phyloP scores from a whole-genome alignment of 2,329 filamentous ascomycete species.

The Calonectria hawksworthii region DNA sequence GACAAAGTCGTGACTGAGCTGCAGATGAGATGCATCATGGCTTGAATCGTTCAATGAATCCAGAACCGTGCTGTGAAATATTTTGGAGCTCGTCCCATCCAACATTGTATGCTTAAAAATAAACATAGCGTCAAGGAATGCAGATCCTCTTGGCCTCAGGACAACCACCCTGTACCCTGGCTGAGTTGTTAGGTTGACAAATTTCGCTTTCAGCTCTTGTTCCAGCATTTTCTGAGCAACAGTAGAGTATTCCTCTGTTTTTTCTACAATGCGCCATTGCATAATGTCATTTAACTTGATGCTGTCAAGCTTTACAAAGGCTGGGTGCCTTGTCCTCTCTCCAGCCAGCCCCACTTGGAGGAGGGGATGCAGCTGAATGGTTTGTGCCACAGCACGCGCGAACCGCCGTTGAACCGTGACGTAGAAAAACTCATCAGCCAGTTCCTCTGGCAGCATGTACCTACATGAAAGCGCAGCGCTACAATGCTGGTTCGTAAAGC shows the following conservation, averaged over 20 bases:
- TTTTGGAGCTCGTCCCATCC: neutral
- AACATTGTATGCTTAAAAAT: neutral
- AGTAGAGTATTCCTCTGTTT: too few relatives aligned
- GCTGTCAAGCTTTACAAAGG: neutral
- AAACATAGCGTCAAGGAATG: neutral
- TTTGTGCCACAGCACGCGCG: neutral
- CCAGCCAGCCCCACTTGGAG: neutral
- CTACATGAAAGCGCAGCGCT: neutral
- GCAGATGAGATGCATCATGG: neutral
- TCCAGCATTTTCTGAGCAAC: too few relatives aligned
- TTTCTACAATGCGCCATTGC: neutral
- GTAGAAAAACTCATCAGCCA: neutral
- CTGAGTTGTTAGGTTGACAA: too few relatives aligned
- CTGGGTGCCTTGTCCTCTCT: neutral
- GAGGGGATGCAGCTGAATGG: neutral
- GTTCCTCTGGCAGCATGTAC: neutral
- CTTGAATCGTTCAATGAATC: neutral
- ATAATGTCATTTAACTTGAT: neutral
- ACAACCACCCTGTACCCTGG: too few relatives aligned
- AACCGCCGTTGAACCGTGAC: neutral
- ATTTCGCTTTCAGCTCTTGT: too few relatives aligned
- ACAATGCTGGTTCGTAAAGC: neutral
- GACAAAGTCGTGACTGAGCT: neutral
- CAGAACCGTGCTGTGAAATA: neutral
- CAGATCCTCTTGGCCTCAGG: neutral